A percentile compares a stretch with the other conserved stretches of the same genome.
phyloP scores from a whole-genome alignment of 768 basidiomycete species.

The Tremella mesenterica region DNA sequence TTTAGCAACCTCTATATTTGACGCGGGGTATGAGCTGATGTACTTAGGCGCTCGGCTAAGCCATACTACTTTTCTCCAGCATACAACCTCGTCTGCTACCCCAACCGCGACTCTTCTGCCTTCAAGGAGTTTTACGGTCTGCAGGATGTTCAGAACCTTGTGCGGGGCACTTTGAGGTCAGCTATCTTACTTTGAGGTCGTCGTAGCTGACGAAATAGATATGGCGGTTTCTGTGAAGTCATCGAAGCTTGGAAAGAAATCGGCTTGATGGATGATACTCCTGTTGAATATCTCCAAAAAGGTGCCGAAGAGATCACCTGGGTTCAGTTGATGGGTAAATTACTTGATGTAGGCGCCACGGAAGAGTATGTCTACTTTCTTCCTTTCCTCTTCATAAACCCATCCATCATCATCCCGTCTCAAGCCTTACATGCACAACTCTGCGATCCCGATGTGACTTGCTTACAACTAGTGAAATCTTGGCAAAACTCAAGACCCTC shows the following conservation, averaged over 20 bases:
- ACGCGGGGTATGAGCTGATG: conserved; percentile 3
- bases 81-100: conserved; percentile 92
- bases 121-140: conserved; percentile 89
- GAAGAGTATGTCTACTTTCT: conserved; percentile 54
- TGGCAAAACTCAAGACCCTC: conserved; percentile 56
- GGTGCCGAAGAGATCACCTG: conserved; percentile 61
- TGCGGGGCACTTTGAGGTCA: conserved; percentile 88
- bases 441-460: not conserved
- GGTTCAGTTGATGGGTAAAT: conserved; percentile 71
- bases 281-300: conserved; percentile 63
- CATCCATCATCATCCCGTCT: not conserved
- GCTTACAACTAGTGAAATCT: not conserved
- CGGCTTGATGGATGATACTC: conserved; percentile 69
- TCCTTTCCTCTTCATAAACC: not conserved
- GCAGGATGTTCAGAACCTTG: conserved; percentile 82
- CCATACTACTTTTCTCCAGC: conserved; percentile 94
- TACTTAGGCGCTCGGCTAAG: conserved; percentile 54
- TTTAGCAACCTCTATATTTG: not conserved
- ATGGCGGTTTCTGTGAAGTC: conserved; percentile 91
- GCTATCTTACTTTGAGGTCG: not conserved
- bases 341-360: conserved; percentile 59
- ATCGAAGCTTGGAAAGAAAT: conserved; percentile 76
- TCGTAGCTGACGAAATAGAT: conserved; percentile 10
- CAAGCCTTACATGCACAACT: not conserved
- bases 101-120: conserved; percentile 85